Percentiles rank a stretch among this genome's conserved stretches.
Conservation (phyloP, 2,329 filamentous ascomycete genomes). For the Chlorencoelia australis region DNA sequence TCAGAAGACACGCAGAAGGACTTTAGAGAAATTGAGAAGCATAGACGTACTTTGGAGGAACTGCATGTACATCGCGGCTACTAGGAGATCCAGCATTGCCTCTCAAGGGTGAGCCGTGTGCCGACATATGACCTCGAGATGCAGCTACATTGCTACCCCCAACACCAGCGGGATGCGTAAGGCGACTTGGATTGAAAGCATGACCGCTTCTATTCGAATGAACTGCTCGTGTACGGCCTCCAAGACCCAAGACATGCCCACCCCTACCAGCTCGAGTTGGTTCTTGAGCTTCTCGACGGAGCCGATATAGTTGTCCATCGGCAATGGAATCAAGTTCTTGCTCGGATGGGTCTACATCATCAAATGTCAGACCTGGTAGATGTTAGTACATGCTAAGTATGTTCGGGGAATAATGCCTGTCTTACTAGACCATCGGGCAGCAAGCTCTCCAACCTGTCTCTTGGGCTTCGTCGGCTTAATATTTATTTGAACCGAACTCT, state of each 20-base stretch:
- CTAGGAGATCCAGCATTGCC: neutral
- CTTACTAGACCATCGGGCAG: slow-evolving; percentile 19
- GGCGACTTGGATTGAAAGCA: neutral
- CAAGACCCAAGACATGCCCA: neutral
- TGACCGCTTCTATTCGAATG: slow-evolving; percentile 2
- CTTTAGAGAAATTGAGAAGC: no score
- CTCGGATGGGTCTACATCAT: slow-evolving; percentile 16
- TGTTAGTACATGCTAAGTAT: slow-evolving; percentile 6
- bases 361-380: slow-evolving; percentile 14
- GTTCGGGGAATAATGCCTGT: neutral
- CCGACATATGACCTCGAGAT: neutral
- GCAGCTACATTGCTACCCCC: neutral
- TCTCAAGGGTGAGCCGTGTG: neutral
- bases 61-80: neutral
- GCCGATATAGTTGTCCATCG: slow-evolving; percentile 21
- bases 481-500: neutral
- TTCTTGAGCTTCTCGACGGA: slow-evolving; percentile 11
- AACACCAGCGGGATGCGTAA: neutral
- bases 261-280: slow-evolving; percentile 6
- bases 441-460: slow-evolving; percentile 1
- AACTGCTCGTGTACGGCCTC: neutral
- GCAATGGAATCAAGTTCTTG: slow-evolving; percentile 18
- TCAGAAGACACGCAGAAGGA: no score
- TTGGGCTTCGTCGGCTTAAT: neutral
- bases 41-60: slow-evolving; percentile 1